Evolutionary conservation across 805 yeast genomes (phyloP).

Genomic region (Starmerella cellae): DNA sequence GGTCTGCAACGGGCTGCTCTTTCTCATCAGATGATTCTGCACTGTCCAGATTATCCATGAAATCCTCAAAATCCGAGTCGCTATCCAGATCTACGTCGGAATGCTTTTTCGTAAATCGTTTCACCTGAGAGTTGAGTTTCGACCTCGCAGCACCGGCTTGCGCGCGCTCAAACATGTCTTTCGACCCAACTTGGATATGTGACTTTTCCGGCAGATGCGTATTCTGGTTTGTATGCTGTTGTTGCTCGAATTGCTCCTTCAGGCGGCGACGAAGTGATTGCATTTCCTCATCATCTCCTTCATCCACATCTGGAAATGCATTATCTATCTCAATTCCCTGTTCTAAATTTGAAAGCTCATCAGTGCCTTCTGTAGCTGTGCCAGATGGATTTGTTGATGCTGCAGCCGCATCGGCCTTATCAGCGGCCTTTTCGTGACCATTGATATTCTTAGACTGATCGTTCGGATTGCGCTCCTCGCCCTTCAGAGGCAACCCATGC

Average conservation of each 20-base stretch:
- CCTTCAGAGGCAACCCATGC: constrained; percentile 27
- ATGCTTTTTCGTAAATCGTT: constrained; percentile 9
- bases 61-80: constrained; percentile 21
- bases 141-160: constrained; percentile 14
- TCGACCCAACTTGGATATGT: constrained; percentile 1
- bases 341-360: not conserved
- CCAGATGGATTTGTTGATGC: too few species aligned
- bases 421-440: not conserved
- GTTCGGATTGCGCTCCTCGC: not conserved
- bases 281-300: constrained; percentile 5
- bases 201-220: not conserved
- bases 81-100: constrained; percentile 13
- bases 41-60: constrained; percentile 17
- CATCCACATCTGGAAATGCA: not conserved
- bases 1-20: too few species aligned
- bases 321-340: not conserved
- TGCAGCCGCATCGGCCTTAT: not conserved
- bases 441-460: not conserved
- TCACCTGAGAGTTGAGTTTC: constrained; percentile 10
- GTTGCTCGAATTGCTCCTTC: not conserved
- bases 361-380: too few species aligned
- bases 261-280: constrained; percentile 1
- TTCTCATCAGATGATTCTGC: too few species aligned
- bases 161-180: constrained; percentile 11
- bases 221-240: not conserved